A percentile compares a stretch with the other conserved stretches of the same genome.
Conservation (phyloP, 2,329 filamentous ascomycete species). For the Ceratocystis albifundus region DNA sequence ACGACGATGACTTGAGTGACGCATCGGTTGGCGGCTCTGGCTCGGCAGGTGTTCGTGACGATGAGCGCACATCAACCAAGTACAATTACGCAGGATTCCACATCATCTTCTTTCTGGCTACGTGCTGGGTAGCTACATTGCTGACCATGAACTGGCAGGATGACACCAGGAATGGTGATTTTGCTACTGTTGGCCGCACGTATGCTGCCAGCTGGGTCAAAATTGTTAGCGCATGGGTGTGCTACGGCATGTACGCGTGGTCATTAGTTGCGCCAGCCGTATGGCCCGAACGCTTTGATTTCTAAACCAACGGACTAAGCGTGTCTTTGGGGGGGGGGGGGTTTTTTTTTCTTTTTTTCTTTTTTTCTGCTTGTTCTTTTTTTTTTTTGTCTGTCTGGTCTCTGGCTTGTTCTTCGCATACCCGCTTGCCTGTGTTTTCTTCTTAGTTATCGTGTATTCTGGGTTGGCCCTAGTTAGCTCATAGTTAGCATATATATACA, state of each 20-base stretch:
- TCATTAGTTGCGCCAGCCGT: slow-evolving; percentile 77
- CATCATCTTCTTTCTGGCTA: slow-evolving; percentile 93
- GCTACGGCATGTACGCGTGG: slow-evolving; percentile 90
- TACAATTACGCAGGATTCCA: slow-evolving; percentile 97
- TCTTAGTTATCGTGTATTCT: background rate
- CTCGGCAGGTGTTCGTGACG: slow-evolving; percentile 56
- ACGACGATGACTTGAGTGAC: slow-evolving; percentile 43
- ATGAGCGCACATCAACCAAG: slow-evolving; percentile 79
- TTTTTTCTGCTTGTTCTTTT: slow-evolving; percentile 1
- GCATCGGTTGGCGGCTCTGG: slow-evolving; percentile 32
- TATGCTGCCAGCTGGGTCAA: slow-evolving; percentile 99
- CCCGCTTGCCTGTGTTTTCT: background rate
- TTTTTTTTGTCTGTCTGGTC: background rate
- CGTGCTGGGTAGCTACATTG: slow-evolving; percentile 87
- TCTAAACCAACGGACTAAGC: too few species aligned
- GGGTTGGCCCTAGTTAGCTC: background rate
- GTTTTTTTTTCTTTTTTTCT: too few species aligned
- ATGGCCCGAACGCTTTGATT: slow-evolving; percentile 67
- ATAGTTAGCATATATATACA: slow-evolving; percentile 3
- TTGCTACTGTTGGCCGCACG: slow-evolving; percentile 84
- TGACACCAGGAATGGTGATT: slow-evolving; percentile 54
- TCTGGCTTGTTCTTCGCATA: background rate
- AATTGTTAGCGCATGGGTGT: slow-evolving; percentile 95
- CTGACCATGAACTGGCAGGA: slow-evolving; percentile 58
- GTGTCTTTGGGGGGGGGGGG: too few species aligned